A percentile compares a stretch with the other conserved stretches of the same genome.
Evolutionary conservation across 768 basidiomycete species (phyloP).

Genomic region (Leccinum variicolor): DNA sequence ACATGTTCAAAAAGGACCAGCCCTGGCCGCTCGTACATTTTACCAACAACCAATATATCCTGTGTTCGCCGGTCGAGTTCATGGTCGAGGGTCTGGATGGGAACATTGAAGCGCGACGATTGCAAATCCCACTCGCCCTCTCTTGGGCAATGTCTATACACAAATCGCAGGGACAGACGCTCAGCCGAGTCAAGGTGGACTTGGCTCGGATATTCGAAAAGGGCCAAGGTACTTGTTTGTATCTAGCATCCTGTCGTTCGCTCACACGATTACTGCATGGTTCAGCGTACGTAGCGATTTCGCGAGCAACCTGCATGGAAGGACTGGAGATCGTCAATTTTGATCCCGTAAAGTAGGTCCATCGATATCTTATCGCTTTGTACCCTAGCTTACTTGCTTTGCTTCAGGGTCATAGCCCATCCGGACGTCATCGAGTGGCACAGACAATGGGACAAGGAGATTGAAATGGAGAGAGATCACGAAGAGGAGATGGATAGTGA

Average conservation of each 20-base stretch:
- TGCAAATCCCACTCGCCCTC: constrained; percentile 77
- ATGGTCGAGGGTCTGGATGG: constrained; percentile 33
- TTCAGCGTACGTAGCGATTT: constrained; percentile 36
- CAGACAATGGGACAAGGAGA: constrained; percentile 21
- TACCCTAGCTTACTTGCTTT: constrained; percentile 1
- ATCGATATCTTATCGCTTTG: not conserved
- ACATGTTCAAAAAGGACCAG: constrained; percentile 14
- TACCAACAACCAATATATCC: constrained; percentile 25
- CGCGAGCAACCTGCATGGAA: constrained; percentile 40
- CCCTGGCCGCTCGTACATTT: constrained; percentile 37
- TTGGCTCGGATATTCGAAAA: constrained; percentile 89
- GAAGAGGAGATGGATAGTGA: constrained; percentile 36
- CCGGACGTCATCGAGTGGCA: constrained; percentile 34
- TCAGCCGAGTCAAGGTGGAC: constrained; percentile 92
- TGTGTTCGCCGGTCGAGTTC: constrained; percentile 35
- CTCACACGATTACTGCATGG: not conserved
- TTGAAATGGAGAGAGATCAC: constrained; percentile 13
- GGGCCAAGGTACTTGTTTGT: constrained; percentile 43
- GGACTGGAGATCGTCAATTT: constrained; percentile 39
- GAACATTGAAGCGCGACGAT: constrained; percentile 31
- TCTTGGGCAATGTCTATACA: constrained; percentile 99
- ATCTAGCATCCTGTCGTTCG: not conserved
- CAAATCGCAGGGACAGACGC: constrained; percentile 96
- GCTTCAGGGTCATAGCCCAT: constrained; percentile 35
- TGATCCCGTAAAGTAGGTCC: constrained; percentile 29